Evolutionary conservation across 2,329 filamentous ascomycete genomes (phyloP), one percentile per base, ranked within the genome.

Genomic region (Hypoxylon sp.): DNA sequence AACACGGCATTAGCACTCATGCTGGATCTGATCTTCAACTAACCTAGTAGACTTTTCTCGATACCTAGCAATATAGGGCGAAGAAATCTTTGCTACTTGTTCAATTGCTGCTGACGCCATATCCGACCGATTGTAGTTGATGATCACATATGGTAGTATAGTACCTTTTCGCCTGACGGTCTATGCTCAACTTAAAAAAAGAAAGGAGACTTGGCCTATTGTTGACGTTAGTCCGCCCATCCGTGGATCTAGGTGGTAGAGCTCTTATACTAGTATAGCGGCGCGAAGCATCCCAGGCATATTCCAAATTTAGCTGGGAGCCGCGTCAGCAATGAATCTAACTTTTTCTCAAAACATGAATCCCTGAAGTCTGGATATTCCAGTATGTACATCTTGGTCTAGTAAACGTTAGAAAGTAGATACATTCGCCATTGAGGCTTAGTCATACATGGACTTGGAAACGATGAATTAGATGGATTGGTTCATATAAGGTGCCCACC

Each of bases 301-400:
- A n/a, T 19, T 51, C 42, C 26, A 19, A 31, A 42, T 33, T 42
- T 26, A 29, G 8, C 31, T 19, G 26, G 31, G 37, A 39, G 26
- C 39, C 52, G 39, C 52, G 52, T 54, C 39, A 42, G 35, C 24
- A 37, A 37, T 24, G 9, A 11, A 44, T 29, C 53, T 39, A 44
- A 13, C 35, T 44, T 46, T 1, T 11, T 13, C 5, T 33, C 26
- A 10, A 46, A 56, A 33, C 14, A 14, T 17, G 53, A 24, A 56
- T 9, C 17, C 37, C 13, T 22, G n/a, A 24, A 39, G 22, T 19
- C 22, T 46, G 10, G n/a, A 4, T 11, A 17, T 10, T 44, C 17
- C 8, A 19, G 11, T 19, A 22, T 22, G 33, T 46, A 6, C 26
- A 56, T 46, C 31, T 31, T 31, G 5, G 5, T 46, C 31, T 5